These are phyloP conservation scores for Colletotrichum lentis DNA, from an alignment of 2,329 filamentous ascomycete species.

Conservation along the genomic window DNA sequence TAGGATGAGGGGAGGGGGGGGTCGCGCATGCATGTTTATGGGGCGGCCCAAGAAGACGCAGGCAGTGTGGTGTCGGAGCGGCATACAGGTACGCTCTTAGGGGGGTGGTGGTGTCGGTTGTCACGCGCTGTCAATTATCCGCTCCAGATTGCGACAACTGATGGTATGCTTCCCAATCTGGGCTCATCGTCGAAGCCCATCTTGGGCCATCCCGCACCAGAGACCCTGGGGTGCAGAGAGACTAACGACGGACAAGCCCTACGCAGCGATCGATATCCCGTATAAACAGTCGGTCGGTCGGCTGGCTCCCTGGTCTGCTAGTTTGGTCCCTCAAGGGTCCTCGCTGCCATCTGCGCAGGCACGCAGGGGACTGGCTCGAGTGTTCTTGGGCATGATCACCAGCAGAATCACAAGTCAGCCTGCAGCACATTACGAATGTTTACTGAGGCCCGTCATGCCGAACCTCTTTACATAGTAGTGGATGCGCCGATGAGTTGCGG, in stretches of 20 bases:
- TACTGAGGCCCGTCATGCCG: background rate
- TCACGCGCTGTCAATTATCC: constrained; percentile 24
- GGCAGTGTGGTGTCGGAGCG: constrained; percentile 33
- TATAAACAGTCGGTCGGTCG: background rate
- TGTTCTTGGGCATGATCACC: constrained; percentile 2
- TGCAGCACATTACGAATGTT: background rate
- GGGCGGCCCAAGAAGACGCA: constrained; percentile 10
- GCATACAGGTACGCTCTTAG: constrained; percentile 31
- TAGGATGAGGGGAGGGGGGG: constrained; percentile 17
- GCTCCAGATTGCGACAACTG: constrained; percentile 21
- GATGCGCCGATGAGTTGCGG: background rate
- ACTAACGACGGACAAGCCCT: constrained; percentile 25
- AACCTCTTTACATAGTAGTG: background rate
- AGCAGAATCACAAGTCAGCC: background rate
- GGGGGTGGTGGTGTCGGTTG: background rate
- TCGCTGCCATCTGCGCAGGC: background rate
- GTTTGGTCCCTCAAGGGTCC: constrained; percentile 24
- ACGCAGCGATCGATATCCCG: constrained; percentile 20
- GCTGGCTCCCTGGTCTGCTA: background rate
- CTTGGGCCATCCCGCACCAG: constrained; percentile 20
- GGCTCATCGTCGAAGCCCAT: constrained; percentile 15
- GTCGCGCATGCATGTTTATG: constrained; percentile 26
- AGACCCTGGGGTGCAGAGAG: constrained; percentile 26
- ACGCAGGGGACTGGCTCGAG: constrained; percentile 7
- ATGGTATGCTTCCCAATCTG: constrained; percentile 28